Base-by-base conservation (phyloP, 225 moss, liverwort and hornwort species). In the Physcomitrellopsis africana region DNA sequence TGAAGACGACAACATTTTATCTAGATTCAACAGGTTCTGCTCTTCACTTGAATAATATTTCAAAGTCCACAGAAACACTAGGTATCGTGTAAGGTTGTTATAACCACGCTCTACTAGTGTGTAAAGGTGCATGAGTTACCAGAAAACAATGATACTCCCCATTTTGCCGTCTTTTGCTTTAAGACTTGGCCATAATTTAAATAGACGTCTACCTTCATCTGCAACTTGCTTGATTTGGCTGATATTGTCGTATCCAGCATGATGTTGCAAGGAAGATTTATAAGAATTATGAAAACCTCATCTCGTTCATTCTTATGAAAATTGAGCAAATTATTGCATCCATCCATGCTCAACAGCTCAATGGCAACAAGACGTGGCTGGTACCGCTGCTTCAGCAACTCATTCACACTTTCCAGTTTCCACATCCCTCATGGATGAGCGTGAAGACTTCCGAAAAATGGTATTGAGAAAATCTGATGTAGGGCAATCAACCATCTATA, bases 311-410 rank as follows among this genome's bases (percentile, higher is more conserved):
- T 86, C 70, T 92, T 95, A 76, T 95, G 94, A 60, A 92, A 92
- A n/a, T 92, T 92, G 57, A 95, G 76, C 27, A 95, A 89, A 68
- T 95, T 92, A 73, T 95, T 95, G 66, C 92, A 92, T 68, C 94
- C 94, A 84, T 95, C 89, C 94, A 95, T 95, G 80, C 94, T 92
- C 74, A 95, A 92, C 72, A 95, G 79, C 77, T 92, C 94, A 77
- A 95, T 89, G 3, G 94, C 92, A 74, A 92, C 94, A 44, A 89
- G 94, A 48, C 92, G 89, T 70, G 92, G 87, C 80, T 95, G 94
- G 72, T 95, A 92, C 17, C 92, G 87, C 65, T 92, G 91, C 76
- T 89, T 95, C 60, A 92, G 76, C 75, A 95, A 81, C 77, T 95
- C 94, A 85, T 92, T 91, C 59, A 95, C 94, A 85, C 92, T 95